Conservation (phyloP, 768 basidiomycete species). For the Trametes maxima region DNA sequence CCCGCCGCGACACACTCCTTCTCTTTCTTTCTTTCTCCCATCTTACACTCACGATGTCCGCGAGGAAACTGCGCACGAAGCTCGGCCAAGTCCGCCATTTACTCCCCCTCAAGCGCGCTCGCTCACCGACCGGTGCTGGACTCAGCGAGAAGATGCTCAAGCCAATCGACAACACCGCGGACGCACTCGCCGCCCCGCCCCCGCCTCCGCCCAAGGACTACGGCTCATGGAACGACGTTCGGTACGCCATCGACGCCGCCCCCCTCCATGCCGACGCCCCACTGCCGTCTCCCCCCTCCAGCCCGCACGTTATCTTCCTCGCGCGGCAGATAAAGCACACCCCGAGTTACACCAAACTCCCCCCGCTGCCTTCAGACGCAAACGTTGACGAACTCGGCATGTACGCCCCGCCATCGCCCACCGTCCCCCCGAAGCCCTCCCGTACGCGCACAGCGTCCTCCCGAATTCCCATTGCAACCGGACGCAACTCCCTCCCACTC, state of each 20-base stretch:
- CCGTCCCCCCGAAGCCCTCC: constrained; percentile 7
- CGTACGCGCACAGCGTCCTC: constrained; percentile 20
- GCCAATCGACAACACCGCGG: constrained; percentile 1
- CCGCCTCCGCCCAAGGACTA: constrained; percentile 27
- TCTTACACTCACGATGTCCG: constrained; percentile 6
- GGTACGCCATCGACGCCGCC: constrained; percentile 21
- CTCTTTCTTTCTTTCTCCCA: constrained; percentile 3
- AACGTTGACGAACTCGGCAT: constrained; percentile 5
- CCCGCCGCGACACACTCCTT: neutral
- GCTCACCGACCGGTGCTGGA: constrained; percentile 9
- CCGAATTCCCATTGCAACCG: constrained; percentile 22
- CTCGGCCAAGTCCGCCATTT: constrained; percentile 20
- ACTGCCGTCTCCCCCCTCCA: constrained; percentile 3
- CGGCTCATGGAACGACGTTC: constrained; percentile 23
- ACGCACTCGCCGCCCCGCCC: constrained; percentile 4
- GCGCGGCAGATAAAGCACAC: constrained; percentile 5
- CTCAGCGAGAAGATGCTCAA: constrained; percentile 18
- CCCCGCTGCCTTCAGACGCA: neutral
- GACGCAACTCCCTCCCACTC: neutral
- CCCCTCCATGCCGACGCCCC: neutral
- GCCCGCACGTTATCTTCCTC: constrained; percentile 13
- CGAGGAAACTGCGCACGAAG: constrained; percentile 25
- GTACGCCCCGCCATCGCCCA: constrained; percentile 1
- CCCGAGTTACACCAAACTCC: constrained; percentile 4
- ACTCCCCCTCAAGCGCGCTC: constrained; percentile 19